Base-by-base conservation (phyloP, 352 stramenopile species). In the Phytophthora pluvialis region DNA sequence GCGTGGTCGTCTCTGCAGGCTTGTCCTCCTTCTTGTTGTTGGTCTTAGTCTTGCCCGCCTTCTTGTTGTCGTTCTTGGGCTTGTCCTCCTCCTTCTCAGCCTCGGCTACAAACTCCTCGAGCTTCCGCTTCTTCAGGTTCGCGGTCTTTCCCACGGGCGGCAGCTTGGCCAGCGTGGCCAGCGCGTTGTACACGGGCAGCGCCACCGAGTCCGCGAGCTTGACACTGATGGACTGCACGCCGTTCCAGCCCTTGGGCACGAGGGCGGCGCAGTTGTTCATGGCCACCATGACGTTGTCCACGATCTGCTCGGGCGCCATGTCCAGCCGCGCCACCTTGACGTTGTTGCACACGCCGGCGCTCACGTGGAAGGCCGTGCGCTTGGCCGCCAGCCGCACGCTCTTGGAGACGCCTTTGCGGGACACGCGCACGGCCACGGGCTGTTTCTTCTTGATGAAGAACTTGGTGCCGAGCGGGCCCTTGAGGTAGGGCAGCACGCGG, bases 171-270 rank as follows among this genome's bases (percentile, higher is more conserved):
- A 89, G 57, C 48, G 81, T 49, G 12, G 83, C 68, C 28, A 93
- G 72, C 18, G 82, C 67, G 56, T 97, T 98, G 70, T 97, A 98
- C 42, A 98, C 81, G 26, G 93, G 94, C 46, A 98, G 70, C n/a
- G 89, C 75, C 9, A 97, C 75, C 60, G 88, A 97, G 32, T 93
- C 75, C 26, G 70, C 78, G 8, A 90, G 97, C 80, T 98, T 98
- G 64, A 98, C 73, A 53, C 70, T 88, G 78, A 98, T 97, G 31
- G 89, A 93, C 74, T 96, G 88, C 48, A 98, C 86, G 73, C 97
- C 97, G 45, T 85, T 80, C 94, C 94, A 98, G 43, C 86, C 82
- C 46, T 94, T 93, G 35, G 88, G 83, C 26, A 98, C 85, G 54
- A 96, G 89, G 5, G 66, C 72, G 15, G 82, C 77, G 53, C 83